Evolutionary conservation across 202 grass and related monocot species (phyloP), one percentile per base, ranked within the genome.

Genomic region (Brachypodium distachyon): DNA sequence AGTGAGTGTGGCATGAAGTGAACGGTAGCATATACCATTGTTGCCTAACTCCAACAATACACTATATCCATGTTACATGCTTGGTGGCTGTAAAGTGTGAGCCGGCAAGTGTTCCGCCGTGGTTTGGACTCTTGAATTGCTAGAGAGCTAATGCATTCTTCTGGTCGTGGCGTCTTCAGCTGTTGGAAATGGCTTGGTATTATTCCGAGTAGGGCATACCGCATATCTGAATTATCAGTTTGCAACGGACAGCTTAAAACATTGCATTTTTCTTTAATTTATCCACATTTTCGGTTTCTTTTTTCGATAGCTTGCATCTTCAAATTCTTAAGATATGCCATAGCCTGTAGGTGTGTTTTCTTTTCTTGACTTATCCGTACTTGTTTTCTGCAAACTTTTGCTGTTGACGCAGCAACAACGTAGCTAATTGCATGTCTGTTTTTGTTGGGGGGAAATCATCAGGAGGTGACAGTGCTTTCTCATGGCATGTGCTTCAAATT

Each of bases 401-500:
- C 9, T 9, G 7, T 29, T 37, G 7, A 74, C 19, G 4, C 54
- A 75, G 9, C 29, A 54, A 5, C 3, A 54, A 9, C 23, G 62
- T 70, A 21, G 54, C 60, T 74, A 55, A 47, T 74, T 54, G 4
- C 13, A 26, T 66, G 1, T 47, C 5, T 50, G 12, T 61, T 13
- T 72, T 60, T 83, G 29, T 55, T 74, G 23, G 3, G 39, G 38
- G 23, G 19, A 18, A 19, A 23, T 14, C 26, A 13, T 53, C 64
- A 76, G 34, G 70, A 40, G 68, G 76, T 61, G 55, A 17, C 46
- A 3, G 23, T 29, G 47, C n/a, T 68, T 60, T 77, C 43, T 12
- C 47, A 91, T 91, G 89, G 61, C 77, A 28, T 64, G 44, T 26
- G 48, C 61, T 25, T 46, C 72, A 63, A 77, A 68, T 39, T 57